Percentiles rank a stretch among this genome's conserved stretches.
Evolutionary conservation across 2,329 filamentous ascomycete genomes (phyloP).

Genomic region (Phyllosticta capitalensis): DNA sequence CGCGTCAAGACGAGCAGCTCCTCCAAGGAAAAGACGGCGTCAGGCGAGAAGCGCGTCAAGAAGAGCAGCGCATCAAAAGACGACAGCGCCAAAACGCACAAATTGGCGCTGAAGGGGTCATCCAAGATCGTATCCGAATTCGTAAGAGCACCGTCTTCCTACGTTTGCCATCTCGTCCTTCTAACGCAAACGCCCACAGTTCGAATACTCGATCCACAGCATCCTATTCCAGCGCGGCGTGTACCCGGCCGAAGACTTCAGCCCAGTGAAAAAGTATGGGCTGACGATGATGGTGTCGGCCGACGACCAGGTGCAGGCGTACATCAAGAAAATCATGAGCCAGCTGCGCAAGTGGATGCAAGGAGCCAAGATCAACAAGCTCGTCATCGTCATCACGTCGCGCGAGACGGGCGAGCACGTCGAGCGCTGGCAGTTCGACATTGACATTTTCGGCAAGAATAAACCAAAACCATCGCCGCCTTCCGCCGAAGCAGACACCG

Average conservation of each 20-base stretch:
- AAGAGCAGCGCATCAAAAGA: slow-evolving; percentile 33
- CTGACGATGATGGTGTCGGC: slow-evolving; percentile 94
- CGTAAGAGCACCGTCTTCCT: slow-evolving; percentile 46
- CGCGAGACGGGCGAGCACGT: slow-evolving; percentile 96
- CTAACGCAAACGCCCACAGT: slow-evolving; percentile 40
- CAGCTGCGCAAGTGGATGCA: slow-evolving; percentile 98
- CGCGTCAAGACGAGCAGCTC: slow-evolving; percentile 11
- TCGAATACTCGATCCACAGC: slow-evolving; percentile 97
- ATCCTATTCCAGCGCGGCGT: slow-evolving; percentile 85
- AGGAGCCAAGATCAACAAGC: slow-evolving; percentile 90
- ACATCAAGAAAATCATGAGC: slow-evolving; percentile 99
- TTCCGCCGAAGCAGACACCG: slow-evolving; percentile 31
- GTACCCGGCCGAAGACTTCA: slow-evolving; percentile 93
- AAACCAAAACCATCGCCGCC: not conserved
- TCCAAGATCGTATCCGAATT: slow-evolving; percentile 92
- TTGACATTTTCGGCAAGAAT: slow-evolving; percentile 29
- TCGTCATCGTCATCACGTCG: slow-evolving; percentile 92
- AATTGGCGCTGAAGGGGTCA: slow-evolving; percentile 77
- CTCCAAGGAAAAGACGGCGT: slow-evolving; percentile 1
- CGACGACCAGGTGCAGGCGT: slow-evolving; percentile 96
- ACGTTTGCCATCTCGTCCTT: not conserved
- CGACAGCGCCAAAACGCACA: slow-evolving; percentile 80
- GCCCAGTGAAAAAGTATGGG: slow-evolving; percentile 97
- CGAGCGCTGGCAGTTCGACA: slow-evolving; percentile 97
- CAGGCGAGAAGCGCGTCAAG: slow-evolving; percentile 8